Conservation (phyloP, 2,329 filamentous ascomycete species). For the Botrytis sinoallii region DNA sequence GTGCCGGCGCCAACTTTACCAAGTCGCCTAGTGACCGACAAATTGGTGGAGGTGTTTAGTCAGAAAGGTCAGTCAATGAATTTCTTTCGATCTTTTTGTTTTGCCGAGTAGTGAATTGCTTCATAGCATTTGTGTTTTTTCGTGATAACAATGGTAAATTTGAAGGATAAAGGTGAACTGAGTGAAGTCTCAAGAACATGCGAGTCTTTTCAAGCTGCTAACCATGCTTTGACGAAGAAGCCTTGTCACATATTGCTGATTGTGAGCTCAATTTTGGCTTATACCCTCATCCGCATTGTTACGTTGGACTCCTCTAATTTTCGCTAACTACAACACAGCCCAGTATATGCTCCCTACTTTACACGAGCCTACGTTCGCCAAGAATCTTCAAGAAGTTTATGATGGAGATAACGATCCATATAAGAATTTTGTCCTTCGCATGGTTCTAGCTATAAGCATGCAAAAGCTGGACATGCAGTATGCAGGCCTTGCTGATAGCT, state of each 20-base stretch:
- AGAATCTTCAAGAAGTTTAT: conserved; percentile 79
- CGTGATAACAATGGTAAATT: background rate
- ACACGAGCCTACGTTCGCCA: conserved; percentile 75
- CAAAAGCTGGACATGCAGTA: conserved; percentile 88
- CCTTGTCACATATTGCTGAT: conserved; percentile 10
- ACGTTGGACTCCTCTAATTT: conserved; percentile 2
- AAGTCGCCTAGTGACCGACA: conserved; percentile 68
- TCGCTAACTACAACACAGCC: conserved; percentile 49
- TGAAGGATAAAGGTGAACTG: background rate
- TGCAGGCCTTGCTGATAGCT: conserved; percentile 91
- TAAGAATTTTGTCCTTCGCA: conserved; percentile 82
- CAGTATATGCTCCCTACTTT: conserved; percentile 85
- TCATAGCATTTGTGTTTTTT: background rate
- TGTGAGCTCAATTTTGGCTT: conserved; percentile 16
- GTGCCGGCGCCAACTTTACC: conserved; percentile 76
- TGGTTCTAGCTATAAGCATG: conserved; percentile 92
- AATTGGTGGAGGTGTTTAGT: conserved; percentile 79
- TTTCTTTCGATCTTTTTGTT: conserved; percentile 4
- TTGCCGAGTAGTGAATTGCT: background rate
- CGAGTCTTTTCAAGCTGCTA: conserved; percentile 10
- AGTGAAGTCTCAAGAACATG: conserved; percentile 3
- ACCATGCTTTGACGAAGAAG: conserved; percentile 6
- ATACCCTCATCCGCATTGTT: conserved; percentile 6
- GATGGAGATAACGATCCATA: conserved; percentile 72
- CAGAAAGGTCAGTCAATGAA: conserved; percentile 63